Percentiles rank a stretch among this genome's conserved stretches.
Conservation (phyloP, 1,139 yeast species). For the Hansenula sp. region DNA sequence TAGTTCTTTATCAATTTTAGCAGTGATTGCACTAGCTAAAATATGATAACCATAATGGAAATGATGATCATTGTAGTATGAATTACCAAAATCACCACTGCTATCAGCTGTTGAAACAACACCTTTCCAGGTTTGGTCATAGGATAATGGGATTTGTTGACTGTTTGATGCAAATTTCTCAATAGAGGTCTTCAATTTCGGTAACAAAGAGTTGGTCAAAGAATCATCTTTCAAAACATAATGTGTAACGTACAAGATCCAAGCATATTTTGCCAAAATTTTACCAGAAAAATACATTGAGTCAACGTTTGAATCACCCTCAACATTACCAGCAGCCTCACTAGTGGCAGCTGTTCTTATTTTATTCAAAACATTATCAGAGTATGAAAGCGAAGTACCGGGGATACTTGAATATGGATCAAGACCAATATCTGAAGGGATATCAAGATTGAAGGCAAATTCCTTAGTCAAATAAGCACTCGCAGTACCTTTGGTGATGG, state of each 20-base stretch:
- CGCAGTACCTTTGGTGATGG: conserved; percentile 70
- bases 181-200: conserved; percentile 54
- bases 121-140: conserved; percentile 75
- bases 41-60: conserved; percentile 79
- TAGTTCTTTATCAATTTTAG: conserved; percentile 44
- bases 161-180: conserved; percentile 53
- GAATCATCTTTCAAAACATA: conserved; percentile 47
- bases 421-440: conserved; percentile 49
- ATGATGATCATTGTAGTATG: conserved; percentile 78
- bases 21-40: conserved; percentile 66
- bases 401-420: conserved; percentile 58
- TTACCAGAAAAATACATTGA: conserved; percentile 79
- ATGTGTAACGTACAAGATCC: conserved; percentile 60
- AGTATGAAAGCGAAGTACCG: conserved; percentile 31
- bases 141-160: conserved; percentile 53
- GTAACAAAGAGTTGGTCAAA: conserved; percentile 44
- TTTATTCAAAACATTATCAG: conserved; percentile 32
- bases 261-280: conserved; percentile 70
- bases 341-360: conserved; percentile 46
- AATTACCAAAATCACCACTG: conserved; percentile 66
- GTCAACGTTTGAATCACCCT: conserved; percentile 58
- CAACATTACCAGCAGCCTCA: conserved; percentile 54
- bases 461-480: conserved; percentile 48
- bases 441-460: conserved; percentile 40
- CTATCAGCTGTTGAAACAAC: conserved; percentile 58